Percentiles rank a stretch among this genome's conserved stretches.
Evolutionary conservation across 495 filamentous ascomycete species (phyloP).

Genomic region (Parathielavia appendiculata): DNA sequence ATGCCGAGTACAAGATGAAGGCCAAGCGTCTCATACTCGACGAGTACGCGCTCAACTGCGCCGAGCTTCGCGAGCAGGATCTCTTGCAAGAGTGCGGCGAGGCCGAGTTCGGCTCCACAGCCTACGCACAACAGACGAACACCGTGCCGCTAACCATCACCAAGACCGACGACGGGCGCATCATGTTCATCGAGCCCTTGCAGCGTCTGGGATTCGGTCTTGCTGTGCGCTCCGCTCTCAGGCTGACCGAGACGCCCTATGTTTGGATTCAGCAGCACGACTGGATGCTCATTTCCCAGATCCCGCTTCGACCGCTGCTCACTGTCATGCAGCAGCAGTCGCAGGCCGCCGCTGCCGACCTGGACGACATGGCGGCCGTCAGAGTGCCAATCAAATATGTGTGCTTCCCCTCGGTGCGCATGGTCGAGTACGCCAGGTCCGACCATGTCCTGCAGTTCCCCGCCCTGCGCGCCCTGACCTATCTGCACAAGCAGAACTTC

Average conservation of each 20-base stretch:
- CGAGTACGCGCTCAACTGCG: conserved; percentile 20
- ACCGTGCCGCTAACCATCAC: conserved; percentile 33
- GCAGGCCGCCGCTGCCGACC: not conserved
- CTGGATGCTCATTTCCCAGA: conserved; percentile 39
- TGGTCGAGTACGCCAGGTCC: conserved; percentile 39
- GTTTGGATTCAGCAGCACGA: conserved; percentile 50
- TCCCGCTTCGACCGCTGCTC: conserved; percentile 36
- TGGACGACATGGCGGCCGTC: not conserved
- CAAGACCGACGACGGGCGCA: conserved; percentile 30
- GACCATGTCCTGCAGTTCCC: conserved; percentile 39
- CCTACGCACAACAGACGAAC: conserved; percentile 30
- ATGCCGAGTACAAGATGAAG: conserved; percentile 38
- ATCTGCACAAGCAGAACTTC: conserved; percentile 37
- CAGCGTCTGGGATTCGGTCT: conserved; percentile 44
- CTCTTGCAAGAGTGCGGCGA: conserved; percentile 23
- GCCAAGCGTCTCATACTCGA: conserved; percentile 35
- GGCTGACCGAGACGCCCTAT: conserved; percentile 39
- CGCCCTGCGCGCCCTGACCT: conserved; percentile 32
- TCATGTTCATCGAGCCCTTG: conserved; percentile 41
- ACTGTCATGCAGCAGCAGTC: conserved; percentile 35
- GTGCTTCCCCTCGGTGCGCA: conserved; percentile 41
- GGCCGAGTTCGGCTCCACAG: conserved; percentile 40
- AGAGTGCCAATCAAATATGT: conserved; percentile 36
- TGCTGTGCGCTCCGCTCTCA: conserved; percentile 41
- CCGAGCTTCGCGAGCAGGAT: conserved; percentile 1